Conservation (phyloP, 345 rosid species). For the Schrenkiella parvula region DNA sequence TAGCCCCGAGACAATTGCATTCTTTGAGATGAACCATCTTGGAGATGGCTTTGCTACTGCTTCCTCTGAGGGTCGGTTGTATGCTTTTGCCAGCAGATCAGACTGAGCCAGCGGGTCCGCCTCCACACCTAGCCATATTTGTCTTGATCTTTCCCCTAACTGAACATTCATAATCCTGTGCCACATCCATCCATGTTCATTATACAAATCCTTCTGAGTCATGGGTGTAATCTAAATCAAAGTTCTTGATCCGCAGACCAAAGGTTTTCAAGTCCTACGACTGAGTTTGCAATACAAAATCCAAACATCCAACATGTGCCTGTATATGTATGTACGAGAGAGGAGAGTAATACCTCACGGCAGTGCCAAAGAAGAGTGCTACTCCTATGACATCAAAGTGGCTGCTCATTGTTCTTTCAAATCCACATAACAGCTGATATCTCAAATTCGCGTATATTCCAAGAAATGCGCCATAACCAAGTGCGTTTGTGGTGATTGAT, state of each 20-base stretch:
- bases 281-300: neutral
- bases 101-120: constrained; percentile 80
- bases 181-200: constrained; percentile 18
- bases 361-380: constrained; percentile 76
- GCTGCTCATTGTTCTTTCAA: constrained; percentile 62
- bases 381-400: constrained; percentile 97
- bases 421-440: constrained; percentile 75
- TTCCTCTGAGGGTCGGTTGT: constrained; percentile 56
- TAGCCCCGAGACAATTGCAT: constrained; percentile 69
- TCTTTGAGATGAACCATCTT: constrained; percentile 81
- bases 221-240: neutral
- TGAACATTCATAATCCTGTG: constrained; percentile 72
- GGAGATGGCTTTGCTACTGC: constrained; percentile 40
- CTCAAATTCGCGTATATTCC: constrained; percentile 83
- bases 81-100: constrained; percentile 63
- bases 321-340: neutral
- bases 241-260: constrained; percentile 2
- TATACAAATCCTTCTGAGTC: neutral
- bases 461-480: constrained; percentile 87
- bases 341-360: constrained; percentile 57
- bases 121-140: constrained; percentile 85
- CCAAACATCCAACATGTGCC: neutral
- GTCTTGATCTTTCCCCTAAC: constrained; percentile 67
- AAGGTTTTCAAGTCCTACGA: neutral
- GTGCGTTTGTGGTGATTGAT: constrained; percentile 57